Evolutionary conservation across 345 rosid species (phyloP).

Genomic region (Ricinus communis): DNA sequence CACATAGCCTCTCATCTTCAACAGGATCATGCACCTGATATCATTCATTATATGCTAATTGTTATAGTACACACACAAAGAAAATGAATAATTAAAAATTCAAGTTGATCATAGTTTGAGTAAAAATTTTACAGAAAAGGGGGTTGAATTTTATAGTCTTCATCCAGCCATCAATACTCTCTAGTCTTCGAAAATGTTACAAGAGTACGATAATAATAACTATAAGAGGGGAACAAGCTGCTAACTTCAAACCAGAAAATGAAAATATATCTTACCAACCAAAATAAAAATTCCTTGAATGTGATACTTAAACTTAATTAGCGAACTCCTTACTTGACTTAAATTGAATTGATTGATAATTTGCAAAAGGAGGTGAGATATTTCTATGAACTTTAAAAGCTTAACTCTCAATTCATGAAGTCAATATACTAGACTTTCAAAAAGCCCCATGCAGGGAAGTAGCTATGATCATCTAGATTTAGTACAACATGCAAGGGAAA

Average conservation of each 20-base stretch:
- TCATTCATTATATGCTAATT: constrained; percentile 8
- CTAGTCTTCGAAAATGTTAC: background rate
- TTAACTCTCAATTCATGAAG: background rate
- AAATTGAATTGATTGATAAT: background rate
- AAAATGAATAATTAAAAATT: background rate
- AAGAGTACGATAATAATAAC: background rate
- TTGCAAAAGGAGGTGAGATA: background rate
- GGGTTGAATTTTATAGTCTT: background rate
- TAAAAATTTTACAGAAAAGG: background rate
- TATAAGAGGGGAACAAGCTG: background rate
- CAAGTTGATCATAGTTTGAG: constrained; percentile 4
- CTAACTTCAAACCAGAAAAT: background rate
- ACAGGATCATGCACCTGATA: constrained; percentile 62
- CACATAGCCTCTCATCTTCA: constrained; percentile 79
- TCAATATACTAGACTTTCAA: background rate
- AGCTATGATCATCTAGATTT: background rate
- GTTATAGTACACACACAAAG: constrained; percentile 10
- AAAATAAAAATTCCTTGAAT: background rate
- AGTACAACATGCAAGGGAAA: background rate
- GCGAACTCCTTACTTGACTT: background rate
- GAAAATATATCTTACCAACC: background rate
- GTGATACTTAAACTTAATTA: background rate
- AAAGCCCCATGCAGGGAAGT: background rate
- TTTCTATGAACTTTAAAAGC: background rate
- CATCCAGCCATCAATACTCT: background rate